Evolutionary conservation across 1,284 basidiomycete genomes (phyloP).

Genomic region (Microbotryum saponariae): DNA sequence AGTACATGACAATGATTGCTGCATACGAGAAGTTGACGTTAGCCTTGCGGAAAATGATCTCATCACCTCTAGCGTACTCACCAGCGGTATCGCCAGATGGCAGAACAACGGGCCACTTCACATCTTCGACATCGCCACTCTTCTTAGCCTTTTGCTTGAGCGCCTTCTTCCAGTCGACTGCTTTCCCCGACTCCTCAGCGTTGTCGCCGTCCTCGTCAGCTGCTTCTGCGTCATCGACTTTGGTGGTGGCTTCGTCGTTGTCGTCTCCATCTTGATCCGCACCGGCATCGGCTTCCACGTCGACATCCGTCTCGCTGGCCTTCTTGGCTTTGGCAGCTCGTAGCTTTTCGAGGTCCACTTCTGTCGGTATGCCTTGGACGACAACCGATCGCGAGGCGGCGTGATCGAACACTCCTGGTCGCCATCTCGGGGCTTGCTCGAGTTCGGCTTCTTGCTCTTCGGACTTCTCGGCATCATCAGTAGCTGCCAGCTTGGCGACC

Average conservation of each 20-base stretch:
- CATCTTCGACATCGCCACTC: constrained; percentile 26
- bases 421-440: constrained; percentile 16
- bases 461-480: constrained; percentile 29
- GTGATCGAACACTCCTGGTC: constrained; percentile 19
- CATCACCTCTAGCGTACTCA: background rate
- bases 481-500: constrained; percentile 1
- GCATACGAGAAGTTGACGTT: background rate
- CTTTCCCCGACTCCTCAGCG: constrained; percentile 39
- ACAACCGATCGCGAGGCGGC: constrained; percentile 33
- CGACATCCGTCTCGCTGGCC: constrained; percentile 24
- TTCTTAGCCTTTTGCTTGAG: constrained; percentile 86
- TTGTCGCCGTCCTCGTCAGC: constrained; percentile 47
- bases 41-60: constrained; percentile 35
- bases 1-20: constrained; percentile 72
- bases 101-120: constrained; percentile 30
- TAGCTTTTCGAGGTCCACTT: constrained; percentile 21
- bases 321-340: constrained; percentile 12
- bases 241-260: constrained; percentile 4
- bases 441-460: constrained; percentile 43
- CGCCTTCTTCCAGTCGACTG: constrained; percentile 49
- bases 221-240: constrained; percentile 3
- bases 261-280: constrained; percentile 46
- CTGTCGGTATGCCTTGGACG: constrained; percentile 29
- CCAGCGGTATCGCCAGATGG: constrained; percentile 28
- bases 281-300: constrained; percentile 35